Percentiles rank a stretch among this genome's conserved stretches.
phyloP scores from a whole-genome alignment of 441 rosid genomes.

The Eutrema salsugineum region DNA sequence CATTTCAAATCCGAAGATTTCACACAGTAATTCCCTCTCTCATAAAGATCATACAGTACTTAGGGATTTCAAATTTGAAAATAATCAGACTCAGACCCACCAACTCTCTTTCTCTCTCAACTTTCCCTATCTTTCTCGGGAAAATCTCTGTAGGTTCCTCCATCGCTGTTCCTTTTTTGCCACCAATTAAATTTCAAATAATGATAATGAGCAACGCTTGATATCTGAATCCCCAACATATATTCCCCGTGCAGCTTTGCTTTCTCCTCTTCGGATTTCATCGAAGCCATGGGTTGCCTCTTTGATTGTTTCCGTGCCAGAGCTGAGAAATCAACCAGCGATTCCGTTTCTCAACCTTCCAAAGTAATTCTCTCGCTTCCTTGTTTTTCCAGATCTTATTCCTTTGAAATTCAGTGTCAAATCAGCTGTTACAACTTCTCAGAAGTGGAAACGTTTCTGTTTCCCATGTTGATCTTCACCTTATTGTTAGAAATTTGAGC shows the following conservation, averaged over 20 bases:
- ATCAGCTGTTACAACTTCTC: not conserved
- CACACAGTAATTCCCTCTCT: not conserved
- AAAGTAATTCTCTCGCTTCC: constrained; percentile 13
- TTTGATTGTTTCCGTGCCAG: constrained; percentile 62
- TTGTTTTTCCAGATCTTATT: not conserved
- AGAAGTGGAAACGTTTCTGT: not conserved
- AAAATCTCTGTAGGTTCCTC: constrained; percentile 2
- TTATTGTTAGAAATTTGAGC: not conserved
- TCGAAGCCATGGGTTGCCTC: constrained; percentile 67
- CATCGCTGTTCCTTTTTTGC: constrained; percentile 16
- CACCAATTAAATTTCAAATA: not conserved
- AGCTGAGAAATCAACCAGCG: constrained; percentile 28
- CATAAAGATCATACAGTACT: not conserved
- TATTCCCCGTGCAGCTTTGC: not conserved
- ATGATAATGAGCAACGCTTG: not conserved
- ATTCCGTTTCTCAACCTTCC: constrained; percentile 31
- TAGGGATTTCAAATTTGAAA: constrained; percentile 17
- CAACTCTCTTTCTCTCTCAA: not conserved
- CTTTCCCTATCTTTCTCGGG: not conserved
- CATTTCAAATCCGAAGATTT: not conserved
- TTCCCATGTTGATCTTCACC: not conserved
- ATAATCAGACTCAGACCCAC: constrained; percentile 9
- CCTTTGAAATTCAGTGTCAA: not conserved
- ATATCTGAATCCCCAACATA: not conserved
- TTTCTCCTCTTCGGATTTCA: not conserved